Base-by-base conservation (phyloP, 805 yeast species). In the Saccharomycopsis javanensis region DNA sequence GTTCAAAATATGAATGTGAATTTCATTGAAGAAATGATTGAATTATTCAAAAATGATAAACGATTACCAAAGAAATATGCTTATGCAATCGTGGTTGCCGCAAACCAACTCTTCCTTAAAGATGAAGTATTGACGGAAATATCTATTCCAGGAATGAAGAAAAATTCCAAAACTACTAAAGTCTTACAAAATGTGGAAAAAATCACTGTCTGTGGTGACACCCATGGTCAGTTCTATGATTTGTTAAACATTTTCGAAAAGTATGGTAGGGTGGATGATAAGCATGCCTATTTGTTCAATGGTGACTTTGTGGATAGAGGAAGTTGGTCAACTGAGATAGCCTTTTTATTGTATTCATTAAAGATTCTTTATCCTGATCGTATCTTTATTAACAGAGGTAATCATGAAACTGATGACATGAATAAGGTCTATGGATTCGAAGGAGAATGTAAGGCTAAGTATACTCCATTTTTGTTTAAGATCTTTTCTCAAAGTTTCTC, bases 241-340 rank as follows among this genome's bases (percentile, higher is more conserved):
- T 83, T 94, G 55, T 71, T 92, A 65, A 85, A 90, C 67, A 77
- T 94, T 55, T 92, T 94, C 70, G 69, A 77, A 34, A 76, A 68
- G 50, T 91, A 82, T 66, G 98, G 98, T 15, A 71, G 75, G 64
- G 95, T 92, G 0, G 67, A 75, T 3, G 73, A 76, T 2, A 70
- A 72, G 2, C 97, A 91, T 68, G 77, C 82, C 4, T 94, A 88
- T 67, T 71, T 94, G 52, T 92, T 94, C 75, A 94, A 94, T 66
- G 99, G 99, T 50, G 99, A 94, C 71, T 92, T 94, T 71, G 99
- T 94, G 3, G 99, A 94, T 69, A 79, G 99, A 66, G 99, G 99
- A 5, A 87, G 96, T 16, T 92, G 99, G 98, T 89, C 97, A 3
- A 88, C 96, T 67, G 99, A 94, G 68, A 96, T 94, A 51, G 97